Base-by-base conservation (phyloP, 306 rosid genomes). In the Pyrus pyrifolia region DNA sequence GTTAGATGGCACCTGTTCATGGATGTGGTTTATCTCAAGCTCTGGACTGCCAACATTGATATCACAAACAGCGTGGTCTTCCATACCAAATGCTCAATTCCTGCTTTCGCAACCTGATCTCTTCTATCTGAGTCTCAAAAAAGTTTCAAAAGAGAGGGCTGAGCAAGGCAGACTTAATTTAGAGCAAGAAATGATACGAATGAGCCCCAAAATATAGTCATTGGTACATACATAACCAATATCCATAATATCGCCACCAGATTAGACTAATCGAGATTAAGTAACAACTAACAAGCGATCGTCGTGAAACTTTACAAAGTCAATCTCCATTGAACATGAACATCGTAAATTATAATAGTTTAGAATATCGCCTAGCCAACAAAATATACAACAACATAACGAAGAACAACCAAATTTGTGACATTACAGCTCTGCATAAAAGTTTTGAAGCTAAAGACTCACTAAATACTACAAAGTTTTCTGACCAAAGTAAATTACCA, bases 21-120 rank as follows among this genome's bases (percentile, higher is more conserved):
- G 75, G 23, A 81, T 78, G 73, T 80, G 35, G 67, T 63, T 77
- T 68, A 74, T 82, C 42, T 70, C 86, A 70, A 82, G 79, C 65
- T 75, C 82, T 12, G 81, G 79, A 81, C 71, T 80, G 65, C 64
- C 73, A 61, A 75, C 73, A 78, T 66, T 53, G 21, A 84, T 71
- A 57, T 78, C 85, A 45, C 68, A 78, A 38, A 61, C 71, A 76
- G 68, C 78, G 71, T 65, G 68, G 25, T 84, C 88, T 42, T 85
- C 90, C 97, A 89, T 93, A 72, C 68, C 64, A 49, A 5, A 77
- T 17, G 67, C 42, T 77, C 72, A 74, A 62, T 78, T 76, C 60
- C 65, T 22, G 71, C 70, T 81, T 88, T 81, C 72, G 59, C 70
- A 64, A 81, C 71, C 75, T 81, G 79, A 49, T 15, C 8, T 49